Base-by-base conservation (phyloP, 2,329 filamentous ascomycete genomes). In the Hirsutella minnesotensis region DNA sequence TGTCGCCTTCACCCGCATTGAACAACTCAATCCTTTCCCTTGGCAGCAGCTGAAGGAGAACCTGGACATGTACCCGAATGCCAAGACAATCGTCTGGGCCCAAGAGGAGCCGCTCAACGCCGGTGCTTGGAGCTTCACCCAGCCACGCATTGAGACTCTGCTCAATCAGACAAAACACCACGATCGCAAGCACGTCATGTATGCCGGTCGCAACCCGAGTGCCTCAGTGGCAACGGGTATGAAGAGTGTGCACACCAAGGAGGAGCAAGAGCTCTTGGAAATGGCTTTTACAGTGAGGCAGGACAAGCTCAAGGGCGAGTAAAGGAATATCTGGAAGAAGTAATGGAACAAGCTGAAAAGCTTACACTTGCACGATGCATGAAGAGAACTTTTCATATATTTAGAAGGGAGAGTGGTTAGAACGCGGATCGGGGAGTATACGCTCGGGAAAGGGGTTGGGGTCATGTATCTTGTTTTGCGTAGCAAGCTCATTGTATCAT, bases 51-150 rank as follows among this genome's bases (percentile, higher is more conserved):
- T 98, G 43, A 86, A 85, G 72, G 90, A 96, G 65, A 96, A 96
- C 72, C 77, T 98, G 43, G 90, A 98, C 72, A 79, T 72, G 65
- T 98, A 98, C 73, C 87, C 89, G 61, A 98, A 98, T 65, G 90
- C 90, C 55, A 86, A 95, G 76, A 90, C 88, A 50, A 88, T 98
- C 52, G 88, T 98, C 49, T 98, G 89, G 89, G 82, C 79, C 53
- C 92, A 98, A 68, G 92, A 98, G 65, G 92, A 98, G 72, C 92
- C 92, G 27, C 78, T 98, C 46, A 98, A 98, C 62, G 92, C 92
- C 9, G 92, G 92, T 64, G 86, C 86, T 38, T 98, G 92, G 92
- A 88, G 80, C 61, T 96, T 92, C 69, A 86, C 83, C n/a, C 92
- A 98, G 69, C 92, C 92, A 27, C 83, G 92, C 59, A 88, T 98